These are phyloP conservation scores for Aspergillus chevalieri DNA, from an alignment of 2,329 filamentous ascomycete species.

Conservation along the genomic window DNA sequence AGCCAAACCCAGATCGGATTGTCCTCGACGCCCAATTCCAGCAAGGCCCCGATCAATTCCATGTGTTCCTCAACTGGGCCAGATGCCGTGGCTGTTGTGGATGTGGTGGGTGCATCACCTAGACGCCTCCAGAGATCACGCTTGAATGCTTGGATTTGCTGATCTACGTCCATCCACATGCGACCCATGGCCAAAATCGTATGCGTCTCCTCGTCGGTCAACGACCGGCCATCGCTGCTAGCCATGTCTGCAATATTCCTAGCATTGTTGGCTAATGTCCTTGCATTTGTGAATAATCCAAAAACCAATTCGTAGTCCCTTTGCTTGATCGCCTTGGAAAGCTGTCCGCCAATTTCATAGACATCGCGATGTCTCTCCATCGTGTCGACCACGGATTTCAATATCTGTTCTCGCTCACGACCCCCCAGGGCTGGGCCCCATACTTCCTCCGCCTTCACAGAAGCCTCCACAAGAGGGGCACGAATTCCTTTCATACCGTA, in stretches of 20 bases:
- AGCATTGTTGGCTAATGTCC: conserved; percentile 73
- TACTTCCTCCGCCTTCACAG: conserved; percentile 90
- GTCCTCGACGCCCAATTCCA: conserved; percentile 92
- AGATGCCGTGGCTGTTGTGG: conserved; percentile 45
- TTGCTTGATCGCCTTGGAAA: conserved; percentile 80
- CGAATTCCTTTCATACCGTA: conserved; percentile 87
- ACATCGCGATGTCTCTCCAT: conserved; percentile 75
- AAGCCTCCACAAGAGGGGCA: conserved; percentile 77
- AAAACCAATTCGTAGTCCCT: conserved; percentile 85
- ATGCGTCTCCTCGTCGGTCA: conserved; percentile 75
- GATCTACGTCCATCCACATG: conserved; percentile 92
- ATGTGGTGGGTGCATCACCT: conserved; percentile 58
- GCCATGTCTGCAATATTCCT: conserved; percentile 59
- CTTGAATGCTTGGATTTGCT: conserved; percentile 82
- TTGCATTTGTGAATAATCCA: conserved; percentile 79
- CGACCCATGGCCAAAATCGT: conserved; percentile 80
- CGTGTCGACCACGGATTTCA: conserved; percentile 69
- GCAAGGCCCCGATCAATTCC: conserved; percentile 77
- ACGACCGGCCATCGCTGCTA: conserved; percentile 44
- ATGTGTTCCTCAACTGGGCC: conserved; percentile 72
- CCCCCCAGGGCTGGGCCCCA: conserved; percentile 94
- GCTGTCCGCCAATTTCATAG: conserved; percentile 69
- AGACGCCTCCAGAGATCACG: conserved; percentile 81
- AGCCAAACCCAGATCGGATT: conserved; percentile 98
- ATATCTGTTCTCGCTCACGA: conserved; percentile 78